Base-by-base conservation (phyloP, 257 asterid genomes). In the Coffea canephora region DNA sequence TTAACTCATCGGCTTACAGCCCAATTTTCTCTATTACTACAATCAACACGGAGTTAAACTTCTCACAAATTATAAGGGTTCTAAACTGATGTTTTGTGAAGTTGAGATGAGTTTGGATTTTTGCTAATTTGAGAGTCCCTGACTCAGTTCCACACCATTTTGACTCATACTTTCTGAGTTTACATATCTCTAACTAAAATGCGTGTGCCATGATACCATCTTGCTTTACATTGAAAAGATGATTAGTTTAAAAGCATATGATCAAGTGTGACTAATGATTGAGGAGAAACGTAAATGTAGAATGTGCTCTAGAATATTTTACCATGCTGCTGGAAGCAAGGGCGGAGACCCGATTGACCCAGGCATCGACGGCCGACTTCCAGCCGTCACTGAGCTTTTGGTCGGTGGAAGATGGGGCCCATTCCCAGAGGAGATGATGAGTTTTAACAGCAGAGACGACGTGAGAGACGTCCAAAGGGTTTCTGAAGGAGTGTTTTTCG, bases 321-420 rank as follows among this genome's bases (percentile, higher is more conserved):
- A 94, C 97, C 98, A 84, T 87, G 75, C 78, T 80, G 74, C 89
- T 81, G 27, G 97, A 89, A 43, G 83, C 88, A 45, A 95, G 95
- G 50, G 80, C 65, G 69, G 88, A 85, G 65, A 92, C 14, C 65
- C 97, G 95, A 71, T 87, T 86, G 85, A 90, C 81, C 99, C 99
- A 95, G 18, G 91, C 87, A 84, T 95, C 99, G 0, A 93, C 91
- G 0, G 93, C 85, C 0, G 92, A 80, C 77, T 89, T 93, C 99
- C 97, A 93, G 55, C 83, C 80, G 2, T 89, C 94, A 9, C 78
- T 74, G 69, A 85, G 66, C 55, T 90, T 89, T 75, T 82, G 84
- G 14, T 87, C 78, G 31, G 71, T 45, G 21, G 90, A 82, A 6
- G 77, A 80, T 21, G 87, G 66, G 4, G 85, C 70, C 55, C 76